Conservation (phyloP, 441 rosid species). For the Croton setiger region DNA sequence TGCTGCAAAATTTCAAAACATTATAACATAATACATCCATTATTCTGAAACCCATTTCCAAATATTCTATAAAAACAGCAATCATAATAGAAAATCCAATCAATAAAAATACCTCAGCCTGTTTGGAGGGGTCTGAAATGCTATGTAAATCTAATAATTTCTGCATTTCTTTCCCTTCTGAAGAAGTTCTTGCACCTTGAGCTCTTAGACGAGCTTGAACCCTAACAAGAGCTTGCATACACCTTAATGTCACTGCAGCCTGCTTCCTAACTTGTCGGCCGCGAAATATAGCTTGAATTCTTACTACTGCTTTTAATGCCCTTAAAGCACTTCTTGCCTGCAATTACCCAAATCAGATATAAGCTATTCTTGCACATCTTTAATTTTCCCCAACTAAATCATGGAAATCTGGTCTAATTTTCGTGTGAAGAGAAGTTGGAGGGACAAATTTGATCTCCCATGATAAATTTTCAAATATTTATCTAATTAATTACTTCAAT, state of each 20-base stretch:
- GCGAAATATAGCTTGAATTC: constrained; percentile 88
- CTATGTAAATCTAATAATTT: constrained; percentile 21
- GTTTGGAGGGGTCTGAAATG: constrained; percentile 46
- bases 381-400: not conserved
- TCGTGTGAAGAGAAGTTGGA: not conserved
- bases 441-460: not conserved
- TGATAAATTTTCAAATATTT: too few relatives aligned
- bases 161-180: constrained; percentile 31
- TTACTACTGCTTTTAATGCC: constrained; percentile 86
- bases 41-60: not conserved
- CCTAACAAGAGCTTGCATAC: constrained; percentile 96
- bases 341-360: not conserved
- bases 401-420: not conserved
- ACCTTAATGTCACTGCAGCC: constrained; percentile 86
- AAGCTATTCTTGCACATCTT: not conserved
- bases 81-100: not conserved
- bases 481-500: not conserved
- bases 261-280: constrained; percentile 85
- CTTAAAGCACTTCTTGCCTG: constrained; percentile 85
- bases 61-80: not conserved
- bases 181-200: constrained; percentile 32
- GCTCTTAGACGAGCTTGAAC: constrained; percentile 82
- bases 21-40: not conserved
- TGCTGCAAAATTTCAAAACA: constrained; percentile 32
- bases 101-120: constrained; percentile 56